Base-by-base conservation (phyloP, 805 yeast genomes). In the Pichia cabralensis region DNA sequence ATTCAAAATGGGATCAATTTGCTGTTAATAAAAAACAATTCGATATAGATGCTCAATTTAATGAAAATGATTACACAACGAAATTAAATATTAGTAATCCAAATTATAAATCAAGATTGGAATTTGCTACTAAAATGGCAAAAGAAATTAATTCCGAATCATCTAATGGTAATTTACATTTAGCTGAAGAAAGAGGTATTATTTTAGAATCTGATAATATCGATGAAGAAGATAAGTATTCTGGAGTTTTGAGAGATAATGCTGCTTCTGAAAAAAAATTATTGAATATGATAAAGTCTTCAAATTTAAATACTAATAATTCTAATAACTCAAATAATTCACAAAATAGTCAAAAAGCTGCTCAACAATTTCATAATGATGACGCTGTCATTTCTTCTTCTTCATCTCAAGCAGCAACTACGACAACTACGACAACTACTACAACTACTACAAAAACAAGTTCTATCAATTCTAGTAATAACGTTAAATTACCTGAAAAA, bases 201-300 rank as follows among this genome's bases (percentile, higher is more conserved):
- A 49, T 55, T 13, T 70, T 80, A 25, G 95, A 83, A 53, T 95
- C 83, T 50, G 72, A 81, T 40, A 95, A 94, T 13, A 45, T 83
- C 46, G 97, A 92, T 57, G 98, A 92, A 61, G 98, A 92, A 57
- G 96, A 88, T 56, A 82, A 82, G 58, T 92, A 88, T 53, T 85
- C 96, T 5, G 96, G 96, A 33, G 98, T 86, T 29, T 76, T 70
- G 39, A 72, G 92, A 49, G 64, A 75, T 37, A 43, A 45, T 17
- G 49, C 49, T 10, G 53, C 48, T 24, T 52, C 52, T 11, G 40
- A 35, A 13, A 34, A 36, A 19, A 39, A 48, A 23, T 38, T 54
- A 20, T 43, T 54, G 51, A 54, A 46, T 11, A 45, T 56, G 25
- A 34, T 28, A 37, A 28, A 36, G 12, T 21, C 29, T 9, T 28